Conservation (phyloP, 805 yeast species). For the Ogataea corticis region DNA sequence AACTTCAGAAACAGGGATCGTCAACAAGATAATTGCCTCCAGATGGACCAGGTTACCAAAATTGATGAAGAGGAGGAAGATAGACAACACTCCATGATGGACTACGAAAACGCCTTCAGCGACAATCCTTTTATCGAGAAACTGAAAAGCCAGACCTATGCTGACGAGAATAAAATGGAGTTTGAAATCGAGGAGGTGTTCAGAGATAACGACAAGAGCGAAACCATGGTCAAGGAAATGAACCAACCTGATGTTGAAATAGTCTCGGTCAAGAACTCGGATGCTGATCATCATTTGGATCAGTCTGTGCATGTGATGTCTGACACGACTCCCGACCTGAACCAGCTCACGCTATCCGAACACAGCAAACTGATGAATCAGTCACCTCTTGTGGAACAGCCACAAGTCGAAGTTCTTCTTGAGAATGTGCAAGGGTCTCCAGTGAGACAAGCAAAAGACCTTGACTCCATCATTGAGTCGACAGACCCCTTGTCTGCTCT, state of each 20-base stretch:
- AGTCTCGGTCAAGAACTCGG: slow-evolving; percentile 1
- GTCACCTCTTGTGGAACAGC: not conserved
- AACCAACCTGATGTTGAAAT: slow-evolving; percentile 20
- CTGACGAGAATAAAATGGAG: slow-evolving; percentile 9
- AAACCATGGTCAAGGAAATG: not conserved
- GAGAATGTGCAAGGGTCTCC: slow-evolving; percentile 5
- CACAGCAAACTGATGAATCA: slow-evolving; percentile 4
- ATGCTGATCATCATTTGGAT: slow-evolving; percentile 1
- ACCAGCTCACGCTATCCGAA: slow-evolving; percentile 19
- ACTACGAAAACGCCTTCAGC: not conserved
- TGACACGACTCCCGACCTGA: slow-evolving; percentile 23
- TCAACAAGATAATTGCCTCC: slow-evolving; percentile 2
- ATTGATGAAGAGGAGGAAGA: slow-evolving; percentile 8
- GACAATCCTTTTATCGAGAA: slow-evolving; percentile 22
- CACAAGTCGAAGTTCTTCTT: not conserved
- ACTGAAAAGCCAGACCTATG: not conserved
- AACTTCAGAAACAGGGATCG: slow-evolving; percentile 15
- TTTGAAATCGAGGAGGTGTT: slow-evolving; percentile 17
- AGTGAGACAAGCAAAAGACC: slow-evolving; percentile 14
- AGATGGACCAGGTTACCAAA: slow-evolving; percentile 6
- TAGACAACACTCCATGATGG: not conserved
- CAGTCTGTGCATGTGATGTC: slow-evolving; percentile 13
- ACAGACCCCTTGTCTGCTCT: slow-evolving; percentile 27
- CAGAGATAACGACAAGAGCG: slow-evolving; percentile 6
- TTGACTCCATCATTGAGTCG: slow-evolving; percentile 21